Evolutionary conservation across 2,329 filamentous ascomycete genomes (phyloP), one percentile per base, ranked within the genome.

Genomic region (Talaromyces sp.): DNA sequence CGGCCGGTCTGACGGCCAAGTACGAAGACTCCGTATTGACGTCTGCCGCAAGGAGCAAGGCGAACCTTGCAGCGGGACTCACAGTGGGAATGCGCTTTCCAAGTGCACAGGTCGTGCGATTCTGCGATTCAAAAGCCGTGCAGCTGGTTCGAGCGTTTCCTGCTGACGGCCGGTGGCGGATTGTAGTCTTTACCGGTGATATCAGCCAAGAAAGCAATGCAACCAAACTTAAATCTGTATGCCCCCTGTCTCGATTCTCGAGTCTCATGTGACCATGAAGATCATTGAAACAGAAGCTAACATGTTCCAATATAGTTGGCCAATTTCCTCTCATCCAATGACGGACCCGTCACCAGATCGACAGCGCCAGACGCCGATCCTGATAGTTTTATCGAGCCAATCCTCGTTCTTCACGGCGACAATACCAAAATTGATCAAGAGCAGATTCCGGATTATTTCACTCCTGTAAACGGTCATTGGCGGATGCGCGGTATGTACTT

Each of bases 1-100:
- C 81, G 0, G 85, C 86, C 1, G 87, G 87, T 0, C 76, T 87
- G 61, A 59, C 57, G 17, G 81, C 81, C 4, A 87, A 87, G 71
- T 68, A 76, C 0, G 78, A 79, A 8, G 27, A 85, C 82, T 0
- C 60, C 68, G 22, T 52, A 7, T 22, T 62, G 15, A 58, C 55
- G 15, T 54, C 44, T 32, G n/a, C 47, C 2, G 54, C 32, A 13
- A 61, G 17, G 36, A 58, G 55, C 30, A 30, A 30, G n/a, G 27
- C 49, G 7, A 39, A 59, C 49, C 62, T 69, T n/a, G 67, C 69
- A 30, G 65, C 60, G 25, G 63, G 65, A 13, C 66, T 63, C 36
- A 65, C 61, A 9, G 72, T 77, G 0, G 76, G 76, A 0, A 77
- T 75, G 74, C 64, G 76, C 19, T 73, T 78, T 53, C 74, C 74